Evolutionary conservation across 805 yeast species (phyloP), one percentile per base, ranked within the genome.

Genomic region (Teunomyces kruisii): DNA sequence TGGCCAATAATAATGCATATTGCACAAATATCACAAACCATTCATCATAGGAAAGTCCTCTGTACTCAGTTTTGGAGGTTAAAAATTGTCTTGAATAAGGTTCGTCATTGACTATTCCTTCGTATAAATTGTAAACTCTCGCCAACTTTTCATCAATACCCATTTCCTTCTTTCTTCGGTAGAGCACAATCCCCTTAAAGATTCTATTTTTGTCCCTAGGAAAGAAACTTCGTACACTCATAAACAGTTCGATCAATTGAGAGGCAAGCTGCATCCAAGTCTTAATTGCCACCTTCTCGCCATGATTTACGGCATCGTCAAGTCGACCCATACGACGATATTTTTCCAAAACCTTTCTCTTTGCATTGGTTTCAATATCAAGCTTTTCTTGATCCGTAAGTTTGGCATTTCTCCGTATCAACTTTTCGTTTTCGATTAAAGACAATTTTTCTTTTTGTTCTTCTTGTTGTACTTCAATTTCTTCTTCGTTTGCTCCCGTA

Each of bases 21-120:
- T 84, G 86, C 79, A 90, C 84, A 56, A 90, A 88, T 6, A 92
- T 69, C 50, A 79, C 81, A 62, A 89, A 89, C 99, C 99, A 94
- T 30, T 77, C 77, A 31, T 85, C 86, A 61, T 87, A 87, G 3
- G 74, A 68, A 15, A 90, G 66, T 0, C 96, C 97, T 46, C 96
- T 74, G 57, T 86, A 87, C 54, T 78, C 83, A 0, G 72, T 70
- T 9, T 75, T 75, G 0, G 87, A 77, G 0, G 82, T 76, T 54
- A 64, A 56, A 50, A 66, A 65, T 45, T 58, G 63, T 32, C 71
- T 43, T 1, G 68, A 46, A 26, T 54, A 49, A 31, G 52, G 54
- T 28, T 61, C 67, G 14, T 58, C 63, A 13, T 53, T 57, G n/a
- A 58, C 56, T 49, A 70, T 71, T 59, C 72, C 91, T 53, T 83